These are phyloP conservation scores for Ceriops zippeliana DNA, from an alignment of 345 rosid genomes.

Conservation along the genomic window DNA sequence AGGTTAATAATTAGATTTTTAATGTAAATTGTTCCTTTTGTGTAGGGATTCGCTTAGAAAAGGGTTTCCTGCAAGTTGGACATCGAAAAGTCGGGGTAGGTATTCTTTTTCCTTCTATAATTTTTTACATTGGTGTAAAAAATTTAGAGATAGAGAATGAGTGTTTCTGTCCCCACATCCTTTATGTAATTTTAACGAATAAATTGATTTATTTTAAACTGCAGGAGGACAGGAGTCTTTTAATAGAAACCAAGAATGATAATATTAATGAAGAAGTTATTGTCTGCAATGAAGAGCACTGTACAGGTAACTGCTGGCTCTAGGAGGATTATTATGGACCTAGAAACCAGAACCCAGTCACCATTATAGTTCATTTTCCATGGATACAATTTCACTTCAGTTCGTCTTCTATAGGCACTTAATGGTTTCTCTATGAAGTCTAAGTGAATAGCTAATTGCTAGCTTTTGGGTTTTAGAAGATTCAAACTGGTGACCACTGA, in stretches of 20 bases:
- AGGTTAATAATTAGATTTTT: neutral
- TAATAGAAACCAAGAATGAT: neutral
- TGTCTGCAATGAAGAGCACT: slow-evolving; percentile 14
- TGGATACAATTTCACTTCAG: neutral
- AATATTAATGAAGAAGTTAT: neutral
- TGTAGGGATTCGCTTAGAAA: slow-evolving; percentile 17
- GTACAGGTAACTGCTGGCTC: slow-evolving; percentile 36
- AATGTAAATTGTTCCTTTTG: neutral
- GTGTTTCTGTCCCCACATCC: neutral
- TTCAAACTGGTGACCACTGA: neutral
- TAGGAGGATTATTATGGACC: slow-evolving; percentile 68
- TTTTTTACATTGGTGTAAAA: too few relatives aligned
- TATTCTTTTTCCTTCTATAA: too few relatives aligned
- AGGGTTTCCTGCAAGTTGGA: slow-evolving; percentile 14
- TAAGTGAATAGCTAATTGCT: neutral
- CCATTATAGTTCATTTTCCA: slow-evolving; percentile 6
- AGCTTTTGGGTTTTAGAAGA: slow-evolving; percentile 1
- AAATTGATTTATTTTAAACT: neutral
- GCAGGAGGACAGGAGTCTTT: neutral
- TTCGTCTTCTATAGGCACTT: neutral
- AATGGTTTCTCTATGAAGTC: neutral
- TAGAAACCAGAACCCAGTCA: slow-evolving; percentile 36
- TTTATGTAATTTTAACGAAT: neutral
- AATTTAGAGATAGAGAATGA: neutral
- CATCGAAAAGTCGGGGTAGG: neutral